Evolutionary conservation across 352 stramenopile species (phyloP).

Genomic region (Elongisporangium senticosum): DNA sequence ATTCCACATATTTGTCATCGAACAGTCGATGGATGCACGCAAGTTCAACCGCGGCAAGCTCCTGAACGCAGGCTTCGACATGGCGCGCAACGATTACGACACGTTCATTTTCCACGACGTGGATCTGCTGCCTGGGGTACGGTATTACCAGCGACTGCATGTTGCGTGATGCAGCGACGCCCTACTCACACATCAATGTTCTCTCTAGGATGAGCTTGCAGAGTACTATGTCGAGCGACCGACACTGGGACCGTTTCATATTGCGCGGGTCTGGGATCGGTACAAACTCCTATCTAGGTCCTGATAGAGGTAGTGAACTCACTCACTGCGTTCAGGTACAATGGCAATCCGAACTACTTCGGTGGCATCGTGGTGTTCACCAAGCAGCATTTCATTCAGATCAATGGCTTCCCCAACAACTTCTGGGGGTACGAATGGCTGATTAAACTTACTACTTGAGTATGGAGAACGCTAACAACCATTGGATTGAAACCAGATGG

Average conservation of each 20-base stretch:
- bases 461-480: not conserved
- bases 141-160: not conserved
- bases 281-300: slow-evolving; percentile 1
- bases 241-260: slow-evolving; percentile 82
- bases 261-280: slow-evolving; percentile 91
- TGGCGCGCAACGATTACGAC: slow-evolving; percentile 75
- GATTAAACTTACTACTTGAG: not conserved
- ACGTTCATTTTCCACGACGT: slow-evolving; percentile 96
- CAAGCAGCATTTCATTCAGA: slow-evolving; percentile 81
- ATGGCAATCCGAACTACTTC: slow-evolving; percentile 92
- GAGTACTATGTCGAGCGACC: slow-evolving; percentile 70
- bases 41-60: slow-evolving; percentile 98
- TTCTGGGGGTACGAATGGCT: slow-evolving; percentile 79
- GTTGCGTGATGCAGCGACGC: not conserved
- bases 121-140: slow-evolving; percentile 85
- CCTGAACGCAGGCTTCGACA: slow-evolving; percentile 94
- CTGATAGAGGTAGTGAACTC: not conserved
- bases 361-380: slow-evolving; percentile 91
- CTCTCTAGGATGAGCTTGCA: slow-evolving; percentile 54
- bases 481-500: slow-evolving; percentile 15
- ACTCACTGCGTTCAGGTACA: slow-evolving; percentile 59
- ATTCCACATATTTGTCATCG: slow-evolving; percentile 94
- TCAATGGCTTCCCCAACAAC: slow-evolving; percentile 96
- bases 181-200: not conserved
- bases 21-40: slow-evolving; percentile 89